A percentile compares a stretch with the other conserved stretches of the same genome.
phyloP scores from a whole-genome alignment of 768 basidiomycete species.

The Leccinum rimulosum region DNA sequence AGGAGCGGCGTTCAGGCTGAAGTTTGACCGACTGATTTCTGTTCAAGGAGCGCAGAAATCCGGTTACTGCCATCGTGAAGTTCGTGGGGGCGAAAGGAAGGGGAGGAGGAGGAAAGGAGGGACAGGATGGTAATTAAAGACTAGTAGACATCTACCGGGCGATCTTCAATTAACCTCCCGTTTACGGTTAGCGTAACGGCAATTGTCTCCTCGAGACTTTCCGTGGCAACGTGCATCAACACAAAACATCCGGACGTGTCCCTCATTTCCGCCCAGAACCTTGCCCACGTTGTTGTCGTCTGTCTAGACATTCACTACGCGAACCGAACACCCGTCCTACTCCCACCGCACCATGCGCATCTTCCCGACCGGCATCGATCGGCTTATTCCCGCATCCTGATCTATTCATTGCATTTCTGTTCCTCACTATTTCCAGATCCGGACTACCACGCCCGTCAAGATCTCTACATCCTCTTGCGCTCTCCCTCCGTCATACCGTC shows the following conservation, averaged over 20 bases:
- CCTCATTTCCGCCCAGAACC: constrained; percentile 17
- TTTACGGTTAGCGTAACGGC: constrained; percentile 12
- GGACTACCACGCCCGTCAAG: constrained; percentile 6
- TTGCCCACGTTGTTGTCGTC: constrained; percentile 15
- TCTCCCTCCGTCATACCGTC: not conserved
- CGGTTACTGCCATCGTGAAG: constrained; percentile 39
- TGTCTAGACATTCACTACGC: constrained; percentile 7
- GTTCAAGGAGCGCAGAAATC: constrained; percentile 45
- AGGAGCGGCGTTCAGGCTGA: not conserved
- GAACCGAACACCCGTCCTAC: constrained; percentile 11
- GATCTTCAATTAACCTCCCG: constrained; percentile 20
- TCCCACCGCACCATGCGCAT: constrained; percentile 9
- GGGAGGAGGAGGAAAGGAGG: not conserved
- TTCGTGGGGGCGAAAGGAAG: not conserved
- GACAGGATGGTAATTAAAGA: not conserved
- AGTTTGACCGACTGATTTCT: not conserved
- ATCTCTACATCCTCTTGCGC: not conserved
- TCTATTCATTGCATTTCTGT: constrained; percentile 9
- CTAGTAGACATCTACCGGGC: constrained; percentile 10
- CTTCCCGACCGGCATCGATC: constrained; percentile 9
- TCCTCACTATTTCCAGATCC: constrained; percentile 12
- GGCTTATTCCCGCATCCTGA: constrained; percentile 11
- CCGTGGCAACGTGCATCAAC: not conserved
- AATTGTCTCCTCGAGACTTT: constrained; percentile 11
- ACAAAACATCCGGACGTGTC: not conserved